These are phyloP conservation scores for Colletotrichum theobromicola DNA, from an alignment of 2,329 filamentous ascomycete genomes.

Conservation along the genomic window DNA sequence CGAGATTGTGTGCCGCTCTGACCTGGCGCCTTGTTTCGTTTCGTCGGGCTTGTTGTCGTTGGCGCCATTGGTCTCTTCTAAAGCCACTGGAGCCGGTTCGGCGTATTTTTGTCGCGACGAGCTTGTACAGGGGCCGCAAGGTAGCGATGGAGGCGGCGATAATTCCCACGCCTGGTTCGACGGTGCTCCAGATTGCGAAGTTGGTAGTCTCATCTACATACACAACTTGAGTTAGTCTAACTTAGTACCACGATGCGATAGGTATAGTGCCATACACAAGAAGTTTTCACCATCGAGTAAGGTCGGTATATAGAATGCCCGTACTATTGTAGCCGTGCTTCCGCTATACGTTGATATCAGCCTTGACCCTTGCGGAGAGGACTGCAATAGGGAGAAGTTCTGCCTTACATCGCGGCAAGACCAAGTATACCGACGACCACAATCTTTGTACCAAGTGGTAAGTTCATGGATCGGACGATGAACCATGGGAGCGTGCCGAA, in stretches of 20 bases:
- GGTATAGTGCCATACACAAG: slow-evolving; percentile 22
- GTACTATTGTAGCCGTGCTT: slow-evolving; percentile 45
- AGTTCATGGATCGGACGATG: slow-evolving; percentile 43
- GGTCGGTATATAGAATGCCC: slow-evolving; percentile 44
- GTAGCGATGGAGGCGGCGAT: slow-evolving; percentile 43
- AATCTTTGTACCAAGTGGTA: slow-evolving; percentile 42
- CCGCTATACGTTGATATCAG: neutral
- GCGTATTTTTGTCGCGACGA: neutral
- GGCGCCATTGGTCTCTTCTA: neutral
- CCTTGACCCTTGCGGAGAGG: neutral
- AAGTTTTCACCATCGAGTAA: slow-evolving; percentile 43
- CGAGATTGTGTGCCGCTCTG: neutral
- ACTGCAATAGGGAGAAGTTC: neutral
- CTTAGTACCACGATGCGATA: accelerated
- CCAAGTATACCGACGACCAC: slow-evolving; percentile 35
- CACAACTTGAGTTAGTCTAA: too few species aligned
- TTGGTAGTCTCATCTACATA: slow-evolving; percentile 38
- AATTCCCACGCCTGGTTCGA: slow-evolving; percentile 47
- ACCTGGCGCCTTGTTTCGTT: neutral
- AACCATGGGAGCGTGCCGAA: slow-evolving; percentile 43
- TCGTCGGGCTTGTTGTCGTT: neutral
- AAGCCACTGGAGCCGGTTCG: neutral
- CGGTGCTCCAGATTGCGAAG: slow-evolving; percentile 50
- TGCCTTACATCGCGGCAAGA: slow-evolving; percentile 33
- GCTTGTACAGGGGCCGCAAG: slow-evolving; percentile 34